These are phyloP conservation scores for Metschnikowia anglica DNA, from an alignment of 805 yeast species.

Conservation along the genomic window DNA sequence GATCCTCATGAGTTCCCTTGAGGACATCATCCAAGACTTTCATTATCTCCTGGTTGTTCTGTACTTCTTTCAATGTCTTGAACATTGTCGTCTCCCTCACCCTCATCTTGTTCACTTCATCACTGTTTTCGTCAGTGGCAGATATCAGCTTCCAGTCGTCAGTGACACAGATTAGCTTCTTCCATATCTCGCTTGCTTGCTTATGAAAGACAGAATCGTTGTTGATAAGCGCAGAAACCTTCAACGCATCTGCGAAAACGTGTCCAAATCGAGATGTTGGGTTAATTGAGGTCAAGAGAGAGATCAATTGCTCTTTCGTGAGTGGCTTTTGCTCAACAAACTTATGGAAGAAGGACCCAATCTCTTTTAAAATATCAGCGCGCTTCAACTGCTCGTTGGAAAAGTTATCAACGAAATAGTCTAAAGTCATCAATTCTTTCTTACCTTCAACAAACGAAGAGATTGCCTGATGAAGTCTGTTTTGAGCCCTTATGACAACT, in stretches of 20 bases:
- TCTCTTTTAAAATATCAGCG: slow-evolving; percentile 14
- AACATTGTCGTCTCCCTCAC: slow-evolving; percentile 45
- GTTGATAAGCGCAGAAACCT: slow-evolving; percentile 43
- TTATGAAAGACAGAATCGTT: slow-evolving; percentile 26
- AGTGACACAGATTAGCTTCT: slow-evolving; percentile 48
- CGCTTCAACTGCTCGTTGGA: slow-evolving; percentile 14
- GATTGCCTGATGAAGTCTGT: slow-evolving; percentile 27
- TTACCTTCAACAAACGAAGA: slow-evolving; percentile 27
- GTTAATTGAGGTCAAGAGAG: slow-evolving; percentile 48
- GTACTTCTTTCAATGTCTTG: slow-evolving; percentile 35
- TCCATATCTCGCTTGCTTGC: slow-evolving; percentile 48
- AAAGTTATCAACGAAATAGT: slow-evolving; percentile 25
- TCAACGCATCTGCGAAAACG: slow-evolving; percentile 47
- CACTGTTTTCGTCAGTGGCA: slow-evolving; percentile 37
- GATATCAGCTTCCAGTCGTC: slow-evolving; percentile 53
- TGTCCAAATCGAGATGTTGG: slow-evolving; percentile 22
- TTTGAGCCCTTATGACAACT: slow-evolving; percentile 51
- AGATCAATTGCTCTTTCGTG: slow-evolving; percentile 47
- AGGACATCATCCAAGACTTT: slow-evolving; percentile 16
- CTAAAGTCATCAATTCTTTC: slow-evolving; percentile 26
- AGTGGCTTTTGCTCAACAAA: slow-evolving; percentile 43
- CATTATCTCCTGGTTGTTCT: slow-evolving; percentile 15
- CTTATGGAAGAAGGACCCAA: slow-evolving; percentile 26
- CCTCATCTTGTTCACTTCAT: slow-evolving; percentile 39
- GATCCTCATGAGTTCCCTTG: slow-evolving; percentile 2